Evolutionary conservation across 1,284 basidiomycete genomes (phyloP).

Genomic region (Moesziomyces parantarcticus): DNA sequence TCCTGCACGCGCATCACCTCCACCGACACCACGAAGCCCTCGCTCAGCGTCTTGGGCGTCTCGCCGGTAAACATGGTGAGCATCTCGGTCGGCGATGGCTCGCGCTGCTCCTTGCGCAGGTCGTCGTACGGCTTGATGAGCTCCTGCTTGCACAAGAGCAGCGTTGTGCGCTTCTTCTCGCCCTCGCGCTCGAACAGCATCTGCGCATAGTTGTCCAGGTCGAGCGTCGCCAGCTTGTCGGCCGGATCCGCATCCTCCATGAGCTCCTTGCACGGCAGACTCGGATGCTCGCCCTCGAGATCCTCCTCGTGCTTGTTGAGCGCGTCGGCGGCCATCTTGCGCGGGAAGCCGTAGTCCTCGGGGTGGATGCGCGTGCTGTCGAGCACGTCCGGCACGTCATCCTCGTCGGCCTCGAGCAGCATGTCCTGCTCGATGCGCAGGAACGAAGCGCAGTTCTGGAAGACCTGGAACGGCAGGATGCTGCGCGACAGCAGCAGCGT

Average conservation of each 20-base stretch:
- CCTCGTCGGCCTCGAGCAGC: conserved; percentile 73
- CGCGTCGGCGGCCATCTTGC: conserved; percentile 98
- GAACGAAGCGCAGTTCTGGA: conserved; percentile 77
- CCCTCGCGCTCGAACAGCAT: conserved; percentile 75
- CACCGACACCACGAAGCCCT: conserved; percentile 86
- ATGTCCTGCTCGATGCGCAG: conserved; percentile 73
- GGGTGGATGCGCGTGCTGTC: conserved; percentile 97
- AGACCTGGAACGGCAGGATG: conserved; percentile 58
- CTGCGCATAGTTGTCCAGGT: conserved; percentile 94
- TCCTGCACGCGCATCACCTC: conserved; percentile 74
- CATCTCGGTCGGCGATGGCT: conserved; percentile 81
- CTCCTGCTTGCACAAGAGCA: conserved; percentile 81
- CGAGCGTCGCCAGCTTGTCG: conserved; percentile 87
- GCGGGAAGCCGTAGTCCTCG: conserved; percentile 96
- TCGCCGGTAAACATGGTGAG: conserved; percentile 96
- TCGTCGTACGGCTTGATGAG: conserved; percentile 88
- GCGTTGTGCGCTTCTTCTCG: conserved; percentile 72
- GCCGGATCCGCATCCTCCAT: conserved; percentile 84
- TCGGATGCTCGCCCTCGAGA: conserved; percentile 62
- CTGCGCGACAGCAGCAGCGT: conserved; percentile 50
- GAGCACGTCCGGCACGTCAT: conserved; percentile 83
- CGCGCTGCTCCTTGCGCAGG: conserved; percentile 76
- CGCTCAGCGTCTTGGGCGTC: conserved; percentile 80
- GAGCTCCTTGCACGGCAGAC: conserved; percentile 72
- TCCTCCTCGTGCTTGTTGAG: conserved; percentile 76